phyloP scores from a whole-genome alignment of 805 yeast genomes.

The Yamadazyma nakazawae region DNA sequence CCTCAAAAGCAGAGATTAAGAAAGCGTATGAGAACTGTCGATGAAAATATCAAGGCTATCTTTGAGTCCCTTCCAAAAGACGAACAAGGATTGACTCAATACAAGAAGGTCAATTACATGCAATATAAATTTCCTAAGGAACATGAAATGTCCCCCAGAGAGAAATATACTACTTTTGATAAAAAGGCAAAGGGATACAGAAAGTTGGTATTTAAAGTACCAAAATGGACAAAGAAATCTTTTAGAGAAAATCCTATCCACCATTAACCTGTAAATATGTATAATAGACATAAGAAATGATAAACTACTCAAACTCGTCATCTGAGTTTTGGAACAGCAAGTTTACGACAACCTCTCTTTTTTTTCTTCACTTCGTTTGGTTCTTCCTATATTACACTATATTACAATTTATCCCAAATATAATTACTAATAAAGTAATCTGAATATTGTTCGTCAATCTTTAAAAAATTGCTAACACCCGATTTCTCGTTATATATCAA shows the following conservation, averaged over 20 bases:
- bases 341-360: background rate
- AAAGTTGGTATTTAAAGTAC: slow-evolving; percentile 82
- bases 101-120: slow-evolving; percentile 34
- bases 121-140: slow-evolving; percentile 65
- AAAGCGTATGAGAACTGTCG: slow-evolving; percentile 78
- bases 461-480: slow-evolving; percentile 41
- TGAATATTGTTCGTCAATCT: slow-evolving; percentile 36
- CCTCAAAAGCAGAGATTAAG: slow-evolving; percentile 84
- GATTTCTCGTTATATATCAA: slow-evolving; percentile 48
- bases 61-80: slow-evolving; percentile 32
- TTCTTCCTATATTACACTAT: background rate
- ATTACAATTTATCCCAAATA: slow-evolving; percentile 61
- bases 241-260: slow-evolving; percentile 76
- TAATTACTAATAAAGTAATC: slow-evolving; percentile 70
- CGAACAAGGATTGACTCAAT: slow-evolving; percentile 31
- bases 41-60: slow-evolving; percentile 66
- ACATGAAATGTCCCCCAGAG: slow-evolving; percentile 70
- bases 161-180: slow-evolving; percentile 85
- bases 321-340: too few species aligned
- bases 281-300: slow-evolving; percentile 1
- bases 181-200: slow-evolving; percentile 74
- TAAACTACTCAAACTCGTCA: background rate
- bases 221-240: slow-evolving; percentile 87
- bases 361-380: background rate
- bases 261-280: slow-evolving; percentile 14